Base-by-base conservation (phyloP, 257 asterid genomes). In the Pogostemon cablin region DNA sequence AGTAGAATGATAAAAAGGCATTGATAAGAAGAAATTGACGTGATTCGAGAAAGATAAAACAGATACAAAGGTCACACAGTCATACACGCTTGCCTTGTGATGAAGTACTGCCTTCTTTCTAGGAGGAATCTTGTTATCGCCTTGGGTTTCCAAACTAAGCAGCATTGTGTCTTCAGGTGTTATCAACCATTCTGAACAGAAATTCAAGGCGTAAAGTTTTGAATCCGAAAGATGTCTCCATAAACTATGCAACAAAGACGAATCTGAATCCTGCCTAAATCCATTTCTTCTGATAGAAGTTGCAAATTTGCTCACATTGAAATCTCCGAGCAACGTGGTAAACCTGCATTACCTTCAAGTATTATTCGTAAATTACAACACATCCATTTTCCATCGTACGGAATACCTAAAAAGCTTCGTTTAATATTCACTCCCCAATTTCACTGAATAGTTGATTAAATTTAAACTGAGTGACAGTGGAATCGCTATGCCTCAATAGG, bases 31-130 rank as follows among this genome's bases (percentile, higher is more conserved):
- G 7, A 12, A 56, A 9, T 2, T 4, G 17, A 49, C 20, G 7
- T 2, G 20, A 49, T 9, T 49, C 55, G 11, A 40, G 8, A 35
- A 59, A 59, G 20, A 35, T 6, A 7, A 2, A 59, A 58, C 6
- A 40, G 11, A 56, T 4, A 8, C 7, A 10, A 11, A 25, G 32
- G 32, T 25, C 32, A 25, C 32, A 61, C 37, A 38, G 6, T 69
- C 83, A 69, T 81, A 79, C 85, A 80, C 44, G 82, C 92, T 87
- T 89, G 91, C 96, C 97, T 89, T 87, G 87, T 91, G 97, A 75
- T 84, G 95, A 72, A 88, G 79, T 62, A 87, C 75, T 17, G 95
- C 96, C 83, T 85, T 91, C 74, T 76, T 87, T 65, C 93, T 81
- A 0, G 79, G 82, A 1, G 80, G 82, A n/a, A 48, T 73, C 59